These are phyloP conservation scores for Areca catechu DNA, from an alignment of 176 grass and related monocot species.

Conservation along the genomic window DNA sequence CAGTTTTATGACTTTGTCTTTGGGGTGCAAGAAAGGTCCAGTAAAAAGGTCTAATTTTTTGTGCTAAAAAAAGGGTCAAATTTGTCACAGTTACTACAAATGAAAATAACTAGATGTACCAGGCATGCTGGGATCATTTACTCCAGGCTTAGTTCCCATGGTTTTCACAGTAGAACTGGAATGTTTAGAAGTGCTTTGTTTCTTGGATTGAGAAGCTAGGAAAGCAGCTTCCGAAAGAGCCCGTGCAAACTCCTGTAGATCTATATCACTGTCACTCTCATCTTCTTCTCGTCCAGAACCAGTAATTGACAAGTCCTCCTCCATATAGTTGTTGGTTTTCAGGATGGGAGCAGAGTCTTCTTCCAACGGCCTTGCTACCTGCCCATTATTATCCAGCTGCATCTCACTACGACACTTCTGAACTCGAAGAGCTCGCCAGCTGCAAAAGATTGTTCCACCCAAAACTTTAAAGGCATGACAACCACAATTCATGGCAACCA, in stretches of 20 bases:
- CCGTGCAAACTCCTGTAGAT: slow-evolving; percentile 64
- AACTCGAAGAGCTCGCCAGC: slow-evolving; percentile 71
- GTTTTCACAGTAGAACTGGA: slow-evolving; percentile 23
- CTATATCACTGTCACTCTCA: slow-evolving; percentile 42
- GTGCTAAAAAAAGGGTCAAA: no score
- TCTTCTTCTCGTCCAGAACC: slow-evolving; percentile 20
- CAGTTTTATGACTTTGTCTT: no score
- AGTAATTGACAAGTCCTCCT: slow-evolving; percentile 13
- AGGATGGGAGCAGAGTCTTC: slow-evolving; percentile 18
- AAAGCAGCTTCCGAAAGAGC: slow-evolving; percentile 60
- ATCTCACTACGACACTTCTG: slow-evolving; percentile 36
- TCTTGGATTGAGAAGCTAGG: slow-evolving; percentile 63
- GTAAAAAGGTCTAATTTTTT: not conserved
- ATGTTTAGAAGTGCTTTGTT: slow-evolving; percentile 40
- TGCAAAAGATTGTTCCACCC: slow-evolving; percentile 18
- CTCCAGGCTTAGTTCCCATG: slow-evolving; percentile 23
- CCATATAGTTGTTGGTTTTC: slow-evolving; percentile 7
- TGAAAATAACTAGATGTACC: slow-evolving; percentile 22
- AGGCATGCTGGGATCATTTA: slow-evolving; percentile 28
- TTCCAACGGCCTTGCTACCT: slow-evolving; percentile 11
- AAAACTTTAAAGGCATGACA: slow-evolving; percentile 3
- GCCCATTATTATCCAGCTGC: slow-evolving; percentile 11
- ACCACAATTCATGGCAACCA: not conserved
- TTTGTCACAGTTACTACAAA: not conserved
- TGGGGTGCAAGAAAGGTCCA: no score